These are phyloP conservation scores for Populus euphratica DNA, from an alignment of 345 rosid species.

Conservation along the genomic window DNA sequence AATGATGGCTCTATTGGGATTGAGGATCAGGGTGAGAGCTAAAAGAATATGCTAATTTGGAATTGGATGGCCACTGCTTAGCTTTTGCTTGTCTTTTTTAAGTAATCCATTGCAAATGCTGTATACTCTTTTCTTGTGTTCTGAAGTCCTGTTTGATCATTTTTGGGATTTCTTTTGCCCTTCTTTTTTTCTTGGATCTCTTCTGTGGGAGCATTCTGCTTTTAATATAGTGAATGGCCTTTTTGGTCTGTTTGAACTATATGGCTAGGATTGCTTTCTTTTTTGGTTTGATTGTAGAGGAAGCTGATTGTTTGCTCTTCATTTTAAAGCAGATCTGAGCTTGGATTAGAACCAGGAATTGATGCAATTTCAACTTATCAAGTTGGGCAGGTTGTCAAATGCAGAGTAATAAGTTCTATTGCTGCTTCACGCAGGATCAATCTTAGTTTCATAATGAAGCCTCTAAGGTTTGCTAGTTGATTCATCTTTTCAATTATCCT, in stretches of 20 bases:
- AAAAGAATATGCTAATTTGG: background rate
- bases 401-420: conserved; percentile 67
- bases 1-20: background rate
- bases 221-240: background rate
- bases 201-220: conserved; percentile 4
- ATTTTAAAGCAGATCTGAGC: conserved; percentile 64
- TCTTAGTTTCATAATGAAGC: conserved; percentile 80
- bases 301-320: conserved; percentile 23
- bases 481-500: background rate
- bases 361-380: conserved; percentile 68
- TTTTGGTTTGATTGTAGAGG: conserved; percentile 11
- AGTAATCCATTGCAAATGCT: background rate
- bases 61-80: background rate
- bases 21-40: background rate
- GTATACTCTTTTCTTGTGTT: background rate
- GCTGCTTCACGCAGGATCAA: conserved; percentile 67
- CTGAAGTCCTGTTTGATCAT: background rate
- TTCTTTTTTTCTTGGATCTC: background rate
- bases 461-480: conserved; percentile 51
- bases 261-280: background rate
- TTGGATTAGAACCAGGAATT: conserved; percentile 73
- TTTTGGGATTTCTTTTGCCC: too few relatives aligned
- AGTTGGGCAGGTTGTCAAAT: conserved; percentile 94
- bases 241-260: background rate
- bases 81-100: background rate